Evolutionary conservation across 2,329 filamentous ascomycete species (phyloP).

Genomic region (Colletotrichum lupini): DNA sequence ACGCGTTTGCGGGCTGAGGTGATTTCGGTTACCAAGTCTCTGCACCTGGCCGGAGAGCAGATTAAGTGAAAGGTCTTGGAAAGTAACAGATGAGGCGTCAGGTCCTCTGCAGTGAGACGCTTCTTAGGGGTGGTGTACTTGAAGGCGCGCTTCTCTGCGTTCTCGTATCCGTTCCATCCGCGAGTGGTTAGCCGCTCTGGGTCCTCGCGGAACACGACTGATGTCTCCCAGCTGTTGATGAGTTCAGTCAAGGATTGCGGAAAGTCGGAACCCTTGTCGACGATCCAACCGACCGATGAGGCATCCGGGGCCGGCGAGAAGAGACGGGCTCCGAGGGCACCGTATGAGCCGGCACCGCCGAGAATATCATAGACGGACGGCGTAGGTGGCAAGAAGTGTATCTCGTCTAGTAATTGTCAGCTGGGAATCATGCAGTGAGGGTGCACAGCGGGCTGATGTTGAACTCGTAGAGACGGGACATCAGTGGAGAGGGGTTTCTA

Average conservation of each 20-base stretch:
- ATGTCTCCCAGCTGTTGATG: conserved; percentile 82
- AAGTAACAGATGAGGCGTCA: conserved; percentile 73
- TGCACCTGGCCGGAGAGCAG: conserved; percentile 82
- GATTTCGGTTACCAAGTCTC: conserved; percentile 80
- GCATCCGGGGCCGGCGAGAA: conserved; percentile 79
- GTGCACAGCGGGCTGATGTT: not conserved
- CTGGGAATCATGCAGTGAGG: not conserved
- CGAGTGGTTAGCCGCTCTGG: conserved; percentile 81
- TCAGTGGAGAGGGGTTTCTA: not conserved
- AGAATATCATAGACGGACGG: conserved; percentile 79
- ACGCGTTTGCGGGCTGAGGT: conserved; percentile 63
- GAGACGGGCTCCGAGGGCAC: conserved; percentile 87
- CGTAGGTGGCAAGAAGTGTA: conserved; percentile 81
- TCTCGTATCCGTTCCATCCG: conserved; percentile 91
- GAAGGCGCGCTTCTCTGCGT: conserved; percentile 78
- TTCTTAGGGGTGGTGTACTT: conserved; percentile 89
- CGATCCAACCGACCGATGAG: conserved; percentile 83
- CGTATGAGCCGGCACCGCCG: conserved; percentile 90
- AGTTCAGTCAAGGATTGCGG: conserved; percentile 71
- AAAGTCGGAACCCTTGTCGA: conserved; percentile 91
- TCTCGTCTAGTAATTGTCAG: conserved; percentile 74
- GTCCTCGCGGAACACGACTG: conserved; percentile 75
- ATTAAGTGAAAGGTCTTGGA: conserved; percentile 88
- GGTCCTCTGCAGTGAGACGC: conserved; percentile 78
- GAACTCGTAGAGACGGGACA: not conserved